Evolutionary conservation across 306 rosid species (phyloP).

Genomic region (Cicer yamashitae): DNA sequence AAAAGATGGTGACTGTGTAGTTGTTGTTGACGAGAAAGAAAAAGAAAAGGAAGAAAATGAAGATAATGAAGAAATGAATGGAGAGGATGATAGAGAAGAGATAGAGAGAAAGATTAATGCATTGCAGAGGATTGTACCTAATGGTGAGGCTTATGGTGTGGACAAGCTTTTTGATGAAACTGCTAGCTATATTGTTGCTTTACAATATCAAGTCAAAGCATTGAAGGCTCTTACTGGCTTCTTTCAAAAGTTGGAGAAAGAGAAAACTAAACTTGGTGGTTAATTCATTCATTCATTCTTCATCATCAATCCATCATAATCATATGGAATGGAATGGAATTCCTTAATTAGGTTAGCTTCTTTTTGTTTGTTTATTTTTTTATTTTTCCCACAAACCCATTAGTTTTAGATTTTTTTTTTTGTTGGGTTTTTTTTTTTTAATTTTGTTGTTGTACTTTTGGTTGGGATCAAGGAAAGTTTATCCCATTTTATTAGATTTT

Average conservation of each 20-base stretch:
- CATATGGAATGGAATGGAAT: not conserved
- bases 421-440: not conserved
- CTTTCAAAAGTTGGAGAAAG: slow-evolving; percentile 70
- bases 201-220: slow-evolving; percentile 79
- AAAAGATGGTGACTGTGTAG: not conserved
- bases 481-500: slow-evolving; percentile 43
- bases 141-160: slow-evolving; percentile 70
- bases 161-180: slow-evolving; percentile 90
- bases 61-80: not conserved
- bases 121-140: slow-evolving; percentile 88
- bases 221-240: slow-evolving; percentile 66
- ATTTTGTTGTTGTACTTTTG: slow-evolving; percentile 39
- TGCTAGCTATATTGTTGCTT: slow-evolving; percentile 75
- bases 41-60: slow-evolving; percentile 32
- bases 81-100: slow-evolving; percentile 61
- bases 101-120: slow-evolving; percentile 81
- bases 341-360: slow-evolving; percentile 28
- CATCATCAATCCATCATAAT: not conserved
- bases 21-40: slow-evolving; percentile 29
- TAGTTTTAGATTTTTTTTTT: slow-evolving; percentile 43
- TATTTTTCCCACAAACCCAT: slow-evolving; percentile 29
- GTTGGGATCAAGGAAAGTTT: slow-evolving; percentile 52
- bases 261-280: slow-evolving; percentile 72
- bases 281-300: slow-evolving; percentile 34
- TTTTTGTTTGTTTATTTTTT: not conserved